Percentiles rank a stretch among this genome's conserved stretches.
Conservation (phyloP, 1,139 yeast species). For the Arxiozyma slooffiae region DNA sequence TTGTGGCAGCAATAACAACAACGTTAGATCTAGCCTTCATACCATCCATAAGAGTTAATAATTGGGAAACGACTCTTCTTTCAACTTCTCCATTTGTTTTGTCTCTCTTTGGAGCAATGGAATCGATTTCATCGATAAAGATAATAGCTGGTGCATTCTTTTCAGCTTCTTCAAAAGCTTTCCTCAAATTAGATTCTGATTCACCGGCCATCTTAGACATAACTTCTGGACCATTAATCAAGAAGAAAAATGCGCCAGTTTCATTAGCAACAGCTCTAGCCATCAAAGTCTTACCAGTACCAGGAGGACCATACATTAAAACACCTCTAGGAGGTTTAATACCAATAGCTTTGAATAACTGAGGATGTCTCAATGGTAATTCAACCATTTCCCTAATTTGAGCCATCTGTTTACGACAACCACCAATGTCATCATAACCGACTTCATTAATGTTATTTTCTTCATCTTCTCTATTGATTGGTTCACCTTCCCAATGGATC, state of each 20-base stretch:
- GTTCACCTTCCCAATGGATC: constrained; percentile 98
- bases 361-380: constrained; percentile 95
- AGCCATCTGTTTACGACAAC: constrained; percentile 62
- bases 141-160: constrained; percentile 96
- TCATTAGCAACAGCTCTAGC: constrained; percentile 99
- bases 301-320: constrained; percentile 29
- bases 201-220: constrained; percentile 99
- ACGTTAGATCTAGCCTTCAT: constrained; percentile 97
- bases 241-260: constrained; percentile 96
- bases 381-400: constrained; percentile 98
- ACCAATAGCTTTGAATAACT: constrained; percentile 92
- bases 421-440: constrained; percentile 98
- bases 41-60: constrained; percentile 96
- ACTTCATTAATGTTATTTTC: constrained; percentile 86
- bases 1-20: constrained; percentile 92
- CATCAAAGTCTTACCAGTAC: constrained; percentile 47
- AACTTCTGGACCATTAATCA: constrained; percentile 98
- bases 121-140: constrained; percentile 96
- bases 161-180: constrained; percentile 98
- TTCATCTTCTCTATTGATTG: constrained; percentile 97
- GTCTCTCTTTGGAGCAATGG: constrained; percentile 99
- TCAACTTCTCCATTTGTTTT: constrained; percentile 98
- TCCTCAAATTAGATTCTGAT: constrained; percentile 91
- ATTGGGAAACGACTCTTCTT: constrained; percentile 95
- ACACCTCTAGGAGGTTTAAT: constrained; percentile 93